These are phyloP conservation scores for Nakazawaea wickerhamii DNA, from an alignment of 805 yeast species.

Conservation along the genomic window DNA sequence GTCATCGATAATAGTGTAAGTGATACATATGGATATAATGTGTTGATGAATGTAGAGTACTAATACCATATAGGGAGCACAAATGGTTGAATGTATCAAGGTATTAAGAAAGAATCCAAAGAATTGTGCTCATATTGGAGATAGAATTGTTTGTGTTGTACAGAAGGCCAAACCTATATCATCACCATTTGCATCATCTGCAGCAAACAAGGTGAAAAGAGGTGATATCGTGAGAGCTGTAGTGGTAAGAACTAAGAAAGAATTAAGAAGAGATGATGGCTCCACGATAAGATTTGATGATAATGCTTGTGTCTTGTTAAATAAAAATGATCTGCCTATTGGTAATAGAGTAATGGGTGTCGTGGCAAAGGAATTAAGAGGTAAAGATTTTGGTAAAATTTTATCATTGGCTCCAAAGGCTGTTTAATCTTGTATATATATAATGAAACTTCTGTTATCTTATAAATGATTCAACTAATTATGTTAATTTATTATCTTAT, in stretches of 20 bases:
- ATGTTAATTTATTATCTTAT: not conserved
- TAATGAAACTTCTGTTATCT: not conserved
- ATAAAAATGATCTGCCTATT: constrained; percentile 85
- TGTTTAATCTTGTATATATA: constrained; percentile 29
- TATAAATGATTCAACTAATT: constrained; percentile 6
- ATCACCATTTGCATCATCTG: constrained; percentile 65
- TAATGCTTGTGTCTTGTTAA: constrained; percentile 92
- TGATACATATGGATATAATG: not conserved
- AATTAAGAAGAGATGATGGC: constrained; percentile 78
- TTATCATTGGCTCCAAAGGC: constrained; percentile 89
- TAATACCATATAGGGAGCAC: constrained; percentile 61
- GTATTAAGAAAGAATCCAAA: constrained; percentile 85
- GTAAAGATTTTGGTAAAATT: constrained; percentile 77
- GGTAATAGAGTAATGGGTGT: constrained; percentile 90
- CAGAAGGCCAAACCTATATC: constrained; percentile 81
- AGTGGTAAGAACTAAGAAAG: constrained; percentile 80
- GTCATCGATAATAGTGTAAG: constrained; percentile 83
- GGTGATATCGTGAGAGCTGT: constrained; percentile 96
- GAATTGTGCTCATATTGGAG: constrained; percentile 82
- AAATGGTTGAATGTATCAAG: constrained; percentile 91
- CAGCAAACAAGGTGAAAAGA: constrained; percentile 80
- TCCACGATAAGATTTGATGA: constrained; percentile 84
- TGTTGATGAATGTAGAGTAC: not conserved
- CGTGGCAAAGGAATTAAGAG: constrained; percentile 86
- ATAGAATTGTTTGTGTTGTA: constrained; percentile 89